Conservation (phyloP, 2,329 filamentous ascomycete genomes). For the Gnomoniopsis sp. region DNA sequence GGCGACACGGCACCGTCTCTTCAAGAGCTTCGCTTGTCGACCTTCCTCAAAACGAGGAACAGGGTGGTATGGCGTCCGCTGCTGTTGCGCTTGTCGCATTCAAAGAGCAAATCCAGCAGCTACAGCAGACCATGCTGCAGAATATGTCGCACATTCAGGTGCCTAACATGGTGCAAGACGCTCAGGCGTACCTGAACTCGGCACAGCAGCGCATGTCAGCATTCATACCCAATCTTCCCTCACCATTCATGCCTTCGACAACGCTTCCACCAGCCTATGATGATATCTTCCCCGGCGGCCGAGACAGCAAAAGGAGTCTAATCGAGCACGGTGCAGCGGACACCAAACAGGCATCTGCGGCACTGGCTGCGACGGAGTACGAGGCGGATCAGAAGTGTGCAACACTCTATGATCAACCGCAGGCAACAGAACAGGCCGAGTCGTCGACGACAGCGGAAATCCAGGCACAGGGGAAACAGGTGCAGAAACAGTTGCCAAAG, state of each 20-base stretch:
- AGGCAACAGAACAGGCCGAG: conserved; percentile 18
- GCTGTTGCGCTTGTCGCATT: conserved; percentile 65
- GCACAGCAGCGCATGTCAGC: conserved; percentile 61
- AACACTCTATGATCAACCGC: conserved; percentile 45
- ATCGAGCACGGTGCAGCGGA: conserved; percentile 42
- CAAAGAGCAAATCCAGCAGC: conserved; percentile 72
- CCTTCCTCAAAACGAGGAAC: conserved; percentile 27
- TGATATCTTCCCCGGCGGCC: conserved; percentile 65
- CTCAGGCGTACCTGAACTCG: conserved; percentile 58
- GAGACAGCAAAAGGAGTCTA: conserved; percentile 56
- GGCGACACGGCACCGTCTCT: conserved; percentile 21
- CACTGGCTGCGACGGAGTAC: conserved; percentile 54
- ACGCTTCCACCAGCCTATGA: conserved; percentile 71
- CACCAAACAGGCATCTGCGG: conserved; percentile 55
- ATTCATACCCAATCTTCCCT: conserved; percentile 65
- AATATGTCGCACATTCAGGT: conserved; percentile 60
- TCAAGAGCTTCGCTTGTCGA: conserved; percentile 21
- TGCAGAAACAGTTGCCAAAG: conserved; percentile 30
- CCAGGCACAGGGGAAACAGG: conserved; percentile 17
- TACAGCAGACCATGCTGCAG: conserved; percentile 71
- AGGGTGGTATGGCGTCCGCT: conserved; percentile 47
- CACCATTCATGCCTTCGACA: conserved; percentile 49
- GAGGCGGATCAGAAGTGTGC: conserved; percentile 58
- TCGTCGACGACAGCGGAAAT: neutral
- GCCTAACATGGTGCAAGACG: conserved; percentile 67